Percentiles rank a stretch among this genome's conserved stretches.
Conservation (phyloP, 345 rosid genomes). For the Brassica nigra region DNA sequence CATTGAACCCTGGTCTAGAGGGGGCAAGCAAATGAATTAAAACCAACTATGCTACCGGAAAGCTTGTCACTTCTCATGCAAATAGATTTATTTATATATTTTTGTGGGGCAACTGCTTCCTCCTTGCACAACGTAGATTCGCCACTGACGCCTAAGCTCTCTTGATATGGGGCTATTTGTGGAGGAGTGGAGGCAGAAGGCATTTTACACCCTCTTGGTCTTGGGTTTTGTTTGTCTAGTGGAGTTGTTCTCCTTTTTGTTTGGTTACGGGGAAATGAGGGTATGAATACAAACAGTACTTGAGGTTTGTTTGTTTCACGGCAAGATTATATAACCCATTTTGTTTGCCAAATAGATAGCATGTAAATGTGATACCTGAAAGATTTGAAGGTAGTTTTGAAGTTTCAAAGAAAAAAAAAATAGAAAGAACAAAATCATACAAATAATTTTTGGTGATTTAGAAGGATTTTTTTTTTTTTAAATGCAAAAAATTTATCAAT, state of each 20-base stretch:
- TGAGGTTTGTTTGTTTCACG: conserved; percentile 62
- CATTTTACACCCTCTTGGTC: conserved; percentile 16
- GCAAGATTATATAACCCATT: conserved; percentile 26
- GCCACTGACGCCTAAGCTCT: conserved; percentile 37
- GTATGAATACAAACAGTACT: conserved; percentile 34
- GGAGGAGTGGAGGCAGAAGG: conserved; percentile 6
- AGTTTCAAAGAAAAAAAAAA: background rate
- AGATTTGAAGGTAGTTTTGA: background rate
- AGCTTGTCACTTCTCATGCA: no score
- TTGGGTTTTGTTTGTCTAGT: conserved; percentile 39
- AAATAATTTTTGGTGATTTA: background rate
- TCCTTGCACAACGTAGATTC: no score
- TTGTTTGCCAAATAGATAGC: background rate
- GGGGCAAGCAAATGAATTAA: no score
- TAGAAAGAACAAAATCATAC: background rate
- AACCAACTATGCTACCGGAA: no score
- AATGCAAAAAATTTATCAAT: background rate
- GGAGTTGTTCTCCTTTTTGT: conserved; percentile 55
- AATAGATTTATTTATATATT: no score
- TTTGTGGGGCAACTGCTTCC: no score
- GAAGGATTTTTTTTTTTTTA: background rate
- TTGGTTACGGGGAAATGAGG: conserved; percentile 23
- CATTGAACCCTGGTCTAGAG: no score
- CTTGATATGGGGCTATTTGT: conserved; percentile 13
- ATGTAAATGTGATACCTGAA: background rate